Conservation (phyloP, 78 protist species). For the Dictyostelium capitatum region DNA sequence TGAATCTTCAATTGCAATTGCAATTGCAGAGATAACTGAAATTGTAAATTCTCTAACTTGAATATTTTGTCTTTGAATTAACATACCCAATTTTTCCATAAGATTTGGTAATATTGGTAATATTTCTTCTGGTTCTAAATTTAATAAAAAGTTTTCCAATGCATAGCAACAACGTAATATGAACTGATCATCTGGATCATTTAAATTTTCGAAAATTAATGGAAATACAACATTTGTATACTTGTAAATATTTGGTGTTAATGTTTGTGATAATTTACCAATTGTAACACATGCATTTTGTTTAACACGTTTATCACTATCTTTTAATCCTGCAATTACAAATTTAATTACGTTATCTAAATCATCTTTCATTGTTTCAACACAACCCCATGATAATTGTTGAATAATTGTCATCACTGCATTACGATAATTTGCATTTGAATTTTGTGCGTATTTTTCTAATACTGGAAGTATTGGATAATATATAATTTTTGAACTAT, state of each 20-base stretch:
- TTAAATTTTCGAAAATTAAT: constrained; percentile 33
- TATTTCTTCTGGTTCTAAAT: constrained; percentile 35
- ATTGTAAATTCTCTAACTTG: constrained; percentile 65
- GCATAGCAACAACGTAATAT: constrained; percentile 68
- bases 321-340: constrained; percentile 4
- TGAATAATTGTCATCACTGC: constrained; percentile 26
- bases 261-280: constrained; percentile 50
- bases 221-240: constrained; percentile 56
- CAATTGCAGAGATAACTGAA: constrained; percentile 35
- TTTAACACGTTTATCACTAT: constrained; percentile 11
- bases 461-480: constrained; percentile 25
- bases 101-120: constrained; percentile 23
- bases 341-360: constrained; percentile 9
- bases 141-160: constrained; percentile 35
- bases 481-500: constrained; percentile 4
- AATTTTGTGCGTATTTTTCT: background rate
- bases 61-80: constrained; percentile 25
- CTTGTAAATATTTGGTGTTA: constrained; percentile 65
- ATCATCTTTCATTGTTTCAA: constrained; percentile 59
- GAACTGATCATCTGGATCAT: constrained; percentile 62
- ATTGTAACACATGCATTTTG: constrained; percentile 49
- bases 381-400: constrained; percentile 67
- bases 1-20: constrained; percentile 21
- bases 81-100: constrained; percentile 24
- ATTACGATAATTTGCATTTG: background rate